A percentile compares a stretch with the other conserved stretches of the same genome.
Conservation (phyloP, 176 grass and related monocot species). For the Paspalum vaginatum region DNA sequence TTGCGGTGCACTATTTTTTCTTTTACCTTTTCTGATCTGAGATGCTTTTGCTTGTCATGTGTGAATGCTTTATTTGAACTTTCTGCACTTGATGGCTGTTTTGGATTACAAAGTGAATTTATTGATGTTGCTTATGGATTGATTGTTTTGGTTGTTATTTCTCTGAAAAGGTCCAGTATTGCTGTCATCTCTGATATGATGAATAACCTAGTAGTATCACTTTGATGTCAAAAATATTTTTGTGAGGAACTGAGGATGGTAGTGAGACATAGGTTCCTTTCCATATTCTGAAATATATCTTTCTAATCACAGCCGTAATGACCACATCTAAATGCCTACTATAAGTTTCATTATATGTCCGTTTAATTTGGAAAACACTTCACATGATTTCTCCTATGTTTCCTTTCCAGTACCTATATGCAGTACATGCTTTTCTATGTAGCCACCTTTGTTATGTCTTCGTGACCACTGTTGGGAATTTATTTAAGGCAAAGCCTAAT, state of each 20-base stretch:
- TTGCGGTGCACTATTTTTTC: neutral
- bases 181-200: neutral
- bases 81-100: neutral
- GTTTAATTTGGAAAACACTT: neutral
- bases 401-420: neutral
- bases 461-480: neutral
- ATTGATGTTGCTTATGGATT: neutral
- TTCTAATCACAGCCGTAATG: neutral
- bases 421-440: neutral
- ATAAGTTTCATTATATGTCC: neutral
- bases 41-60: neutral
- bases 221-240: neutral
- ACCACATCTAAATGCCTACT: neutral
- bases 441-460: neutral
- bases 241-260: neutral
- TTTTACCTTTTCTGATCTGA: slow-evolving; percentile 7
- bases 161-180: neutral
- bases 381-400: neutral
- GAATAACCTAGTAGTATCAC: neutral
- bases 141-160: neutral
- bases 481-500: slow-evolving; percentile 12
- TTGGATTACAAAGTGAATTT: neutral
- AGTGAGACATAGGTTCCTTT: neutral
- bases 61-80: neutral
- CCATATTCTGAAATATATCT: neutral